Base-by-base conservation (phyloP, 2,329 filamentous ascomycete genomes). In the Spiromastix sp. region DNA sequence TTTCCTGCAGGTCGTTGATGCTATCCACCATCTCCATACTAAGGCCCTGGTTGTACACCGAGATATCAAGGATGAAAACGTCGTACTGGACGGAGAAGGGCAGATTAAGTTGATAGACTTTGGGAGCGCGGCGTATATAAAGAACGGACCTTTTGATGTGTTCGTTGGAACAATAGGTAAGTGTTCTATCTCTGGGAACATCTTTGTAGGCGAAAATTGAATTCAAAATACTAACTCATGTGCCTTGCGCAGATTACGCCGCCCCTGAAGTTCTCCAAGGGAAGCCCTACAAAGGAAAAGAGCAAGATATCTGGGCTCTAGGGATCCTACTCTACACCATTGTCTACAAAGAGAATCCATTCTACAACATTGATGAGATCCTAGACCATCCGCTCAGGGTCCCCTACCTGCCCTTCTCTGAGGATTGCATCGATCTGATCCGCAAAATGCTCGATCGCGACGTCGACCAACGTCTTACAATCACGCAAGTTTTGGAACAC, bases 11-110 rank as follows among this genome's bases (percentile, higher is more conserved):
- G 89, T 96, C 8, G 86, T 85, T 7, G 74, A 79, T 51, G 91
- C 91, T 5, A 72, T 98, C 30, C 81, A 93, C 47, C 91, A 96
- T 62, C 66, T 98, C 27, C 91, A 98, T 54, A 86, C 77, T 36
- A 89, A 83, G 56, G 89, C 89, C 1, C 70, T 82, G 33, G 89
- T 98, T 6, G 91, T 98, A 8, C 91, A 98, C 60, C 81, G 91
- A 22, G 91, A 98, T 53, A 96, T 98, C 71, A 98, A 98, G 59
- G 91, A 98, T 51, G 91, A 98, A 63, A 98, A 98, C 49, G 85
- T 98, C 19, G 83, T 98, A 37, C 68, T 98, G 11, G 91, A 98
- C 52, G 89, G 91, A 22, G 87, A 96, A 55, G 87, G 89, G 17
- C 80, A 82, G 48, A 93, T 98, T 61, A 96, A 95, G 64, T 69